Evolutionary conservation across 306 rosid genomes (phyloP), one percentile per base, ranked within the genome.

Genomic region (Cyamopsis tetragonoloba): DNA sequence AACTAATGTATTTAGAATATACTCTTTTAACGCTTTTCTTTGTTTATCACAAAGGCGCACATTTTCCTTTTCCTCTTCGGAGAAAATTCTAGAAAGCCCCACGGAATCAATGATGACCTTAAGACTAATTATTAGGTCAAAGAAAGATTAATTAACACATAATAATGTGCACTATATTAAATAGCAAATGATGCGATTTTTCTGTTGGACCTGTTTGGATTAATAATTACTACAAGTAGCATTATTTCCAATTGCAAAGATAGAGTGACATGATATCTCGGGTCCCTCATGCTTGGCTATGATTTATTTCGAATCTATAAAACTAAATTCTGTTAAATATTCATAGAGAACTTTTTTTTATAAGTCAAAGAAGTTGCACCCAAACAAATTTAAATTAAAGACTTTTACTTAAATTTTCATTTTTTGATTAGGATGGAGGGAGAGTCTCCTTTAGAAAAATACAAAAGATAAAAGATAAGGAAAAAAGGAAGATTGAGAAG

Each of bases 271-370:
- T 62, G 80, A 68, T 79, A 46, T 65, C 53, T 12, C 3, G 68
- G 73, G 82, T 66, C 80, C 70, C 75, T 26, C 62, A 3, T 27
- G 62, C 48, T 65, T 38, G 24, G 10, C 55, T 42, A 60, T 47
- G 67, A 70, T 68, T 76, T 43, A 19, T 80, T 47, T 44, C 50
- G 70, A 77, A 73, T 53, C 75, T 53, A 18, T 23, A 30, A 64
- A 72, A 23, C 48, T 41, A 27, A 6, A 3, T 39, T 22, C 12
- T 18, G 50, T 31, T 24, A 30, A 3, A 4, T 50, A 1, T 0
- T 8, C 8, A 13, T 8, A 3, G 1, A 26, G 13, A 24, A 53
- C 4, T 51, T 24, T 50, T 0, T 50, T 23, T 11, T 53, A 6
- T 11, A 7, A 44, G 10, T 17, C 54, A 2, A 19, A n/a, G n/a